Base-by-base conservation (phyloP, 768 basidiomycete genomes). In the Hemileccinum impolitum region DNA sequence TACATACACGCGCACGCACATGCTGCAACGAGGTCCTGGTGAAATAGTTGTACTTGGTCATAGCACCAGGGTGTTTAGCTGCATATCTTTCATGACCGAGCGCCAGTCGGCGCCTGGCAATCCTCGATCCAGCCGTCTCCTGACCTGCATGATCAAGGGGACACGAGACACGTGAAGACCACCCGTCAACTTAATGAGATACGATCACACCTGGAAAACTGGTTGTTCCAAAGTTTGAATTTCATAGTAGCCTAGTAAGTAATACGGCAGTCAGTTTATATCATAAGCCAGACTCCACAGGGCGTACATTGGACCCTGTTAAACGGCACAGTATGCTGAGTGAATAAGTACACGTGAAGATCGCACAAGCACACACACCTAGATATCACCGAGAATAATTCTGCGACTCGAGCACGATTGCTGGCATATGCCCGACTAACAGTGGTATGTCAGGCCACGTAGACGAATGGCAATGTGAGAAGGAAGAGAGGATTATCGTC, bases 181-280 rank as follows among this genome's bases (percentile, higher is more conserved):
- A 52, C 57, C 57, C 46, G 56, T 62, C 59, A 43, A 44, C 34
- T 45, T 30, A 51, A 52, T 39, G 54, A 36, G 47, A 50, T 52
- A 51, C 54, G 48, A 53, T 58, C 66, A 43, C 48, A 66, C 66
- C 62, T 64, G 52, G 15, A 61, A 53, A 23, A 69, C 63, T 52
- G 71, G 63, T 53, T 65, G 54, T 41, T 72, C 67, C 34, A 63
- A 57, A 18, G 69, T 67, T 52, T 70, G 67, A 44, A 73, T 65
- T 59, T 75, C 71, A 62, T 67, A 69, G 55, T 62, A 67, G 46
- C 61, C 63, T 69, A 39, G 45, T 45, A 41, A 35, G 50, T 52
- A 59, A 65, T 62, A 51, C 25, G 37, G 55, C 44, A 46, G 49
- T 54, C 51, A 41, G 43, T 34, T 42, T 44, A 43, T 43, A 46